These are phyloP conservation scores for Sanghuangporus baumii DNA, from an alignment of 1,284 basidiomycete genomes.

Conservation along the genomic window DNA sequence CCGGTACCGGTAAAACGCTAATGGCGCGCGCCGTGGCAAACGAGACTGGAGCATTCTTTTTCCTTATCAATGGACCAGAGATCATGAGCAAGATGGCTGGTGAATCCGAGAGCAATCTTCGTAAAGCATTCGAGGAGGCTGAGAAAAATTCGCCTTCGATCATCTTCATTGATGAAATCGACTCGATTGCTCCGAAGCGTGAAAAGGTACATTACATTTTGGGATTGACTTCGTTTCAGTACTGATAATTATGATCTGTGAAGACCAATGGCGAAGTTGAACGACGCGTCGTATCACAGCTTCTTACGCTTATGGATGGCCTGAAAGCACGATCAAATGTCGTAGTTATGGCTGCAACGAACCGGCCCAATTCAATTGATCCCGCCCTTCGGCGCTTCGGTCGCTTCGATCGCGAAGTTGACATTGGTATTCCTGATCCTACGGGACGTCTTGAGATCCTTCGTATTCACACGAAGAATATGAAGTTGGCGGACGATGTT, in stretches of 20 bases:
- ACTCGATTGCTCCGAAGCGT: constrained; percentile 98
- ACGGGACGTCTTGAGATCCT: constrained; percentile 98
- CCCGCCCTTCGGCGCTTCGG: constrained; percentile 97
- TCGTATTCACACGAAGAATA: constrained; percentile 99
- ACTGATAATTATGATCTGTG: constrained; percentile 15
- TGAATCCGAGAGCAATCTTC: constrained; percentile 93
- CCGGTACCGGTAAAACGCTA: constrained; percentile 95
- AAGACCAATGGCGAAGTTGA: constrained; percentile 99
- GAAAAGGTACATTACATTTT: constrained; percentile 71
- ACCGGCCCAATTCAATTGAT: constrained; percentile 98
- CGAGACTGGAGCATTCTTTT: constrained; percentile 99
- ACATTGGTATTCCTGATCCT: constrained; percentile 98
- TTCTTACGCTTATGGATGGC: constrained; percentile 98
- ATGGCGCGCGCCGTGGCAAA: constrained; percentile 99
- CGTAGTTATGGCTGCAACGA: constrained; percentile 99
- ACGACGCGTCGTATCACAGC: constrained; percentile 96
- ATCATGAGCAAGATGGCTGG: constrained; percentile 99
- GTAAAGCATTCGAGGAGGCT: constrained; percentile 98
- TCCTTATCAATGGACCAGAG: constrained; percentile 98
- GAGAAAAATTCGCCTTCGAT: constrained; percentile 99
- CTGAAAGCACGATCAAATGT: constrained; percentile 98
- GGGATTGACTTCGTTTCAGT: background rate
- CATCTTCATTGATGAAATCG: constrained; percentile 99
- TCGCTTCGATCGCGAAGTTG: constrained; percentile 98
- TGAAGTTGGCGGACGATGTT: constrained; percentile 98